Percentiles rank a stretch among this genome's conserved stretches.
Evolutionary conservation across 805 yeast species (phyloP).

Genomic region (Dipodascopsis uninucleata): DNA sequence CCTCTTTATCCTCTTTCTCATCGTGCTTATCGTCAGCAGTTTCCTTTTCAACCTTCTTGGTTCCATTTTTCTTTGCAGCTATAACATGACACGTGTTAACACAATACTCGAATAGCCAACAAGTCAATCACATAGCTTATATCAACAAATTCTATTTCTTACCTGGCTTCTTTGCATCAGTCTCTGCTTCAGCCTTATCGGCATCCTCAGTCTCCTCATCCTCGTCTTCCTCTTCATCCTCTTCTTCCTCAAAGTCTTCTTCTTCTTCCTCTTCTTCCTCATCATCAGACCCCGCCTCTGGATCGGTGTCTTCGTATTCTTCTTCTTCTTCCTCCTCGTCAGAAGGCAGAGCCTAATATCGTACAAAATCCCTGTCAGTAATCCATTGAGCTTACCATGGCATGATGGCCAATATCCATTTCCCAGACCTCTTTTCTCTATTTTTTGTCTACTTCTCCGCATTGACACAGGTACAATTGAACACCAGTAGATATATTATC

Average conservation of each 20-base stretch:
- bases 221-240: conserved; percentile 24
- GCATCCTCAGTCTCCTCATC: conserved; percentile 21
- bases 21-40: background rate
- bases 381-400: background rate
- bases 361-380: background rate
- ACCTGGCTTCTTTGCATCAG: conserved; percentile 2
- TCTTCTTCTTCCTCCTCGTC: conserved; percentile 28
- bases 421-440: too few species aligned
- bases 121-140: background rate
- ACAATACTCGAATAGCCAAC: too few species aligned
- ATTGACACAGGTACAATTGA: too few species aligned
- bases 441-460: too few species aligned
- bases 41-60: background rate
- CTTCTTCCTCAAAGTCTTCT: conserved; percentile 16
- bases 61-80: background rate
- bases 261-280: conserved; percentile 26
- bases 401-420: conserved; percentile 2
- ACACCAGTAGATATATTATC: too few species aligned
- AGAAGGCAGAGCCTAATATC: conserved; percentile 25
- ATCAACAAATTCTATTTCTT: background rate
- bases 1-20: conserved; percentile 1
- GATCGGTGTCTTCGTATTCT: conserved; percentile 28
- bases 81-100: background rate
- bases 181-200: conserved; percentile 7
- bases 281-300: conserved; percentile 17